Evolutionary conservation across 2,329 filamentous ascomycete species (phyloP).

Genomic region (Paramyrothecium sp.): DNA sequence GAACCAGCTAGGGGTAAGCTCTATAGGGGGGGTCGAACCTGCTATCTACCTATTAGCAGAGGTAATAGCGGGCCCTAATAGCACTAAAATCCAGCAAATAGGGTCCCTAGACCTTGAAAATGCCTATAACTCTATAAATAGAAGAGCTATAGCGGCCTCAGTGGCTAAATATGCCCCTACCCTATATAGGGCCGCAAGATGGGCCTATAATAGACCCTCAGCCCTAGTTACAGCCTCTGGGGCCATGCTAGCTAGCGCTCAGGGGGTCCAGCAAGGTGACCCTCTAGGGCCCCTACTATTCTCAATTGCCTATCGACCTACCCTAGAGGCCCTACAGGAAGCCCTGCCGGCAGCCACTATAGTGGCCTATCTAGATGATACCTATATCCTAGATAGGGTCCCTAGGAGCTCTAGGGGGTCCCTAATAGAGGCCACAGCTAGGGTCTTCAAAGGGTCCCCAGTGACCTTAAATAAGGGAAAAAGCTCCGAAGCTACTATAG

Average conservation of each 20-base stretch:
- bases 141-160: not conserved
- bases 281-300: not conserved
- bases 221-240: not conserved
- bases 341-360: not conserved
- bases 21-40: not conserved
- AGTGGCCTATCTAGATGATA: not conserved
- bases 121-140: not conserved
- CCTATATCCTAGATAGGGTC: not conserved
- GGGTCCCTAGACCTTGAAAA: not conserved
- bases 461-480: not conserved
- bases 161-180: not conserved
- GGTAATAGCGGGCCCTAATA: not conserved
- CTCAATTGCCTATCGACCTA: not conserved
- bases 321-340: not conserved
- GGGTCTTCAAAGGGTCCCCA: no score
- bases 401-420: no score
- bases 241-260: not conserved
- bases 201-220: not conserved
- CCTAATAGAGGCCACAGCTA: no score
- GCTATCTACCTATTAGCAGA: not conserved
- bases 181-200: not conserved
- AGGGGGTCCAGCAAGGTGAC: not conserved
- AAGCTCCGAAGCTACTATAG: not conserved
- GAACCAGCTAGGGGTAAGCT: not conserved
- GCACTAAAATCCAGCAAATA: not conserved